Conservation (phyloP, 176 grass and related monocot genomes). For the Melocanna baccifera region DNA sequence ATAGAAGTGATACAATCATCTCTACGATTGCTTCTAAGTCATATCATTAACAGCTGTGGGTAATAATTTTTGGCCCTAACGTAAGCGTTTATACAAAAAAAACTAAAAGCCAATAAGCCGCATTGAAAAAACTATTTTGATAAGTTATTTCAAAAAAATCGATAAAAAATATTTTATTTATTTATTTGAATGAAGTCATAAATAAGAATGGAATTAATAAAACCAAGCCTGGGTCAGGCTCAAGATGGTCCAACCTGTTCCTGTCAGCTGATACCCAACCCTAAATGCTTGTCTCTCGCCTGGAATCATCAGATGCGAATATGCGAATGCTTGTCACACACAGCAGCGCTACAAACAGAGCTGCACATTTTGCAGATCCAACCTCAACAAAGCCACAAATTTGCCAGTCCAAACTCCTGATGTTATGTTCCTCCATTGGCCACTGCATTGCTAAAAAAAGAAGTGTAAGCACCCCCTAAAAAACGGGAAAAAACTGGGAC, state of each 20-base stretch:
- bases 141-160: too few relatives aligned
- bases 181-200: too few relatives aligned
- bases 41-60: too few relatives aligned
- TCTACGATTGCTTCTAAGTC: too few relatives aligned
- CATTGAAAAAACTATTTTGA: too few relatives aligned
- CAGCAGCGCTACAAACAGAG: not conserved
- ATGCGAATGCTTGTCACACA: too few relatives aligned
- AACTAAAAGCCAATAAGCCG: too few relatives aligned
- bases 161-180: too few relatives aligned
- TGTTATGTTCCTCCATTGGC: not conserved
- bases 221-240: not conserved
- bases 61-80: too few relatives aligned
- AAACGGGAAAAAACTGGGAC: not conserved
- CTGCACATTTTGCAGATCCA: conserved; percentile 31
- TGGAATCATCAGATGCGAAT: not conserved
- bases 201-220: not conserved
- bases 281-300: conserved; percentile 24
- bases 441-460: not conserved
- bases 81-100: too few relatives aligned
- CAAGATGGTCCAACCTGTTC: conserved; percentile 31
- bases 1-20: too few relatives aligned
- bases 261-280: conserved; percentile 27
- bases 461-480: not conserved
- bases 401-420: not conserved
- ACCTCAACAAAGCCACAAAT: conserved; percentile 6